A percentile compares a stretch with the other conserved stretches of the same genome.
Evolutionary conservation across 768 basidiomycete species (phyloP).

Genomic region (Porphyrellus cyaneotinctus): DNA sequence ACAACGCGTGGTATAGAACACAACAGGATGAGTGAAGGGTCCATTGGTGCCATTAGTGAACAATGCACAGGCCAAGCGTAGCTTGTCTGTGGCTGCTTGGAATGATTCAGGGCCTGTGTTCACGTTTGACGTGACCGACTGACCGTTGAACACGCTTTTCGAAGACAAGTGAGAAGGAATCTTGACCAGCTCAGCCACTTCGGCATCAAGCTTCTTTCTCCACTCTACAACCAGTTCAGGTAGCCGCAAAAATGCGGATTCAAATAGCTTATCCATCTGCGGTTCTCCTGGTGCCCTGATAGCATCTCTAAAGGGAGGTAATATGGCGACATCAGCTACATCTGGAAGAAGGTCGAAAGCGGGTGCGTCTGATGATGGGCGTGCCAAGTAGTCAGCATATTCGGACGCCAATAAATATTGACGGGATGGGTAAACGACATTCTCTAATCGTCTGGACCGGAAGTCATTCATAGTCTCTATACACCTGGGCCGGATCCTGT

Average conservation of each 20-base stretch:
- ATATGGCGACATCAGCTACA: neutral
- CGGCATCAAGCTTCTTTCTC: neutral
- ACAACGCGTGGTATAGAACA: neutral
- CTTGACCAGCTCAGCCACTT: neutral
- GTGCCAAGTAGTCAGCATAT: neutral
- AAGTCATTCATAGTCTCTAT: neutral
- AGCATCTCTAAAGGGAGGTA: neutral
- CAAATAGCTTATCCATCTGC: neutral
- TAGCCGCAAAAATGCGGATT: neutral
- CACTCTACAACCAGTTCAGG: neutral
- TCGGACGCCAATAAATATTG: neutral
- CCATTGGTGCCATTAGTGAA: neutral
- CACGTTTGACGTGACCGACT: neutral
- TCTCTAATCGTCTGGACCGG: neutral
- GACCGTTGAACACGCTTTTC: neutral
- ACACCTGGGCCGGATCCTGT: constrained; percentile 4
- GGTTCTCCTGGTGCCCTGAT: neutral
- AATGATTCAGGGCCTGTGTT: neutral
- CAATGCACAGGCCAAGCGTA: constrained; percentile 9
- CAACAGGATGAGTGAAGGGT: neutral
- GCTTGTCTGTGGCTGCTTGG: neutral
- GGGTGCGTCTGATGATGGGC: neutral
- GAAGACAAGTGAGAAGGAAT: neutral
- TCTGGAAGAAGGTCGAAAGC: neutral
- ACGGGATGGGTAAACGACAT: neutral